Base-by-base conservation (phyloP, 2,329 filamentous ascomycete genomes). In the Aspergillus puulaauensis region DNA sequence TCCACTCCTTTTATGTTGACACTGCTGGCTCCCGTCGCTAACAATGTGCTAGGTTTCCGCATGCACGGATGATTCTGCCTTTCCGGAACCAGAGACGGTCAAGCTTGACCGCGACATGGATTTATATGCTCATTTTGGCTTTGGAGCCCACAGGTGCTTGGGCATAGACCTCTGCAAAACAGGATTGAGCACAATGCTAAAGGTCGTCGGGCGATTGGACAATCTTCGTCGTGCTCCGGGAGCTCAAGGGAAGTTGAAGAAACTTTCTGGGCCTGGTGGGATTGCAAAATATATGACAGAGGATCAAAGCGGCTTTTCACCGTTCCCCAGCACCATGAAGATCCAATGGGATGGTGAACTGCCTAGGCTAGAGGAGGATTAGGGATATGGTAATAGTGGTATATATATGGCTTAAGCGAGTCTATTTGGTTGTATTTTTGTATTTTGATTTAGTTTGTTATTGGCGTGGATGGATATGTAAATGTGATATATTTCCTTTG, bases 111-210 rank as follows among this genome's bases (percentile, higher is more conserved):
- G 89, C 0, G 84, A 87, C 0, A 69, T 87, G 24, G 81, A 84
- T 5, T 72, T 76, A 1, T 91, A 92, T 68, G 80, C 89, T 56
- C 82, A 86, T 70, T 87, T 88, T 62, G 83, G 84, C 8, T 77
- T 80, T 2, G 88, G 87, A 0, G 81, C 86, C 8, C 85, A 90
- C 64, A 75, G 82, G 14, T 87, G 84, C 62, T 75, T 91, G 0
- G 88, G 86, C 4, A 54, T 70, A 14, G 69, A 60, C 12, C 63
- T 74, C 27, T 71, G 69, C 54, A 68, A 72, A 48, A 51, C 68
- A n/a, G 70, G 68, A 31, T 63, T 74, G 41, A 70, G 74, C 3
- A 71, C 74, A 7, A 76, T 76, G 70, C 68, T 77, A 9, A 75
- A 74, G 58, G 72, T 77, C 0, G 66, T 79, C 33, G 75, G 75